These are phyloP conservation scores for Teratosphaeria pseudoeucalypti DNA, from an alignment of 2,329 filamentous ascomycete species.

Conservation along the genomic window DNA sequence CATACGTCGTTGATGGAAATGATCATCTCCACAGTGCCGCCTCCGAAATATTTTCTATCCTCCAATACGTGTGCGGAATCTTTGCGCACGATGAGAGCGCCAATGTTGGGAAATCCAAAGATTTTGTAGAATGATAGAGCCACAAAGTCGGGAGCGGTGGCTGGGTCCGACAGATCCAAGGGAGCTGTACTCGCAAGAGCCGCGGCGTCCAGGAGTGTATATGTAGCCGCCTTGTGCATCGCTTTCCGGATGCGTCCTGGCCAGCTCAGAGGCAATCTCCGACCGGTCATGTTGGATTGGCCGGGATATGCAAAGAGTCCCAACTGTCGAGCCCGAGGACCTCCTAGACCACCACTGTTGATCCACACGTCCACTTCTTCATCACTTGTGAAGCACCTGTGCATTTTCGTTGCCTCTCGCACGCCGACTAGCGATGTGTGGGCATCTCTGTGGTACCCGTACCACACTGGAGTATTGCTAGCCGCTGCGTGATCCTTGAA, in stretches of 20 bases:
- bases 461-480: constrained; percentile 40
- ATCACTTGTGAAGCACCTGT: constrained; percentile 30
- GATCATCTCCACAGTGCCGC: constrained; percentile 55
- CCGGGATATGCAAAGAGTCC: constrained; percentile 30
- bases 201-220: constrained; percentile 53
- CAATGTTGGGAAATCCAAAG: constrained; percentile 55
- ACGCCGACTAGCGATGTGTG: constrained; percentile 48
- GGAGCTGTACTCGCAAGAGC: constrained; percentile 54
- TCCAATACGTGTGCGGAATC: constrained; percentile 46
- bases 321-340: constrained; percentile 23
- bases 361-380: constrained; percentile 34
- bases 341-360: constrained; percentile 27
- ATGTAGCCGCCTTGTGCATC: constrained; percentile 25
- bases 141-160: constrained; percentile 49
- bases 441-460: constrained; percentile 50
- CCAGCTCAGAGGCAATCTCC: constrained; percentile 27
- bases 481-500: constrained; percentile 45
- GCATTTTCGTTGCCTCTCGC: constrained; percentile 25
- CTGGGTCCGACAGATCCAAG: constrained; percentile 44
- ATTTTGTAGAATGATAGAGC: constrained; percentile 56
- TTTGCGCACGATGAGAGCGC: constrained; percentile 48
- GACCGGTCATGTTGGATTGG: constrained; percentile 31
- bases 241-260: constrained; percentile 24
- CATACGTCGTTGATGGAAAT: constrained; percentile 42
- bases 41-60: constrained; percentile 54